Base-by-base conservation (phyloP, 2,329 filamentous ascomycete species). In the Fusarium nygamai region DNA sequence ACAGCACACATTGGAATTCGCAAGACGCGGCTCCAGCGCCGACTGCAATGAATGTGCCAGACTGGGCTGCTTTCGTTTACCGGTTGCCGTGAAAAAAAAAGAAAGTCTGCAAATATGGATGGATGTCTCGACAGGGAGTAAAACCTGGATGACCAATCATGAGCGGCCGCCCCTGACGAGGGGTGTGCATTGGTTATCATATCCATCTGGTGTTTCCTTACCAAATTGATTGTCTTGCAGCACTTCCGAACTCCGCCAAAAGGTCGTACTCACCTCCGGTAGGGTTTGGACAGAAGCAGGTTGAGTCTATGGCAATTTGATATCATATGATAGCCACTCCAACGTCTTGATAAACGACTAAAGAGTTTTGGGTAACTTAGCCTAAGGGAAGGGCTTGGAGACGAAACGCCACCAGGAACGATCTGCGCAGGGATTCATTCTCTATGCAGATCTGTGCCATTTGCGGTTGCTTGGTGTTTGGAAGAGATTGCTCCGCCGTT, bases 391-490 rank as follows among this genome's bases (percentile, higher is more conserved):
- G 54, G 71, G 69, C 68, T 73, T 76, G 64, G 65, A 54, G 64
- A 61, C 54, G 48, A 71, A 68, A 71, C 76, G 77, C 77, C 77
- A 78, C 77, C 67, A 68, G 58, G 69, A 67, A 73, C 74, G 77
- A 78, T 79, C 77, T 71, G 67, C 77, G 56, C 77, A 77, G 72
- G 77, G 77, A 75, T 78, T 43, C 36, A 56, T 31, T 56, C 24
- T 43, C 36, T 63, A 64, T 63, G 77, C 61, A 74, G 77, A 78
- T 78, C 77, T 72, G 74, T 68, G 53, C 76, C 71, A 61, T 73
- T 70, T 76, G 69, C 70, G 74, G 72, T 61, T 58, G 67, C 51
- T 67, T 73, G 59, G 53, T 65, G 74, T n/a, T 68, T 61, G 38
- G 66, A 63, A 69, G 46, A 67, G 53, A 69, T 61, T 43, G 27